Percentiles rank a stretch among this genome's conserved stretches.
phyloP scores from a whole-genome alignment of 2,329 filamentous ascomycete species.

The Pezicula carpinea region DNA sequence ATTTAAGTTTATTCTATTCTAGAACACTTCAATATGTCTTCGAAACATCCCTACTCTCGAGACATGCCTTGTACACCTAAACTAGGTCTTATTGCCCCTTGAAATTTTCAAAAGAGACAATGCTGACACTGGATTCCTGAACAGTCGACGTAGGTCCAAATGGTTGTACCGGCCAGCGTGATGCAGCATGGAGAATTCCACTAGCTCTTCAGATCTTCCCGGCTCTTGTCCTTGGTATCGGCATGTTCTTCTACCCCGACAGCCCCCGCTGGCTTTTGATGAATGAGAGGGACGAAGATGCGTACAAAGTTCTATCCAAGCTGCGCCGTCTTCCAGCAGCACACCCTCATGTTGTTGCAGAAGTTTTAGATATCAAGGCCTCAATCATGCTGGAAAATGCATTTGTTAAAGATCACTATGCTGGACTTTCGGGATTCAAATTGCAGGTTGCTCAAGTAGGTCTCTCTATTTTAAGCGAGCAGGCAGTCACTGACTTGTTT shows the following conservation, averaged over 20 bases:
- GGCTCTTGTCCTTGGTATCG: constrained; percentile 47
- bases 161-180: constrained; percentile 20
- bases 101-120: too few species aligned
- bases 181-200: constrained; percentile 54
- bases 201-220: constrained; percentile 50
- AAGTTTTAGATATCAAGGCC: constrained; percentile 56
- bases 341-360: constrained; percentile 46
- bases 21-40: too few species aligned
- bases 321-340: constrained; percentile 43
- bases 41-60: too few species aligned
- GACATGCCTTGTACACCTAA: too few species aligned
- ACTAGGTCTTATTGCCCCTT: too few species aligned
- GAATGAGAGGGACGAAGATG: constrained; percentile 50
- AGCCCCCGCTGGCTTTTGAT: constrained; percentile 53
- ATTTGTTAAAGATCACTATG: constrained; percentile 44
- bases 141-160: constrained; percentile 16
- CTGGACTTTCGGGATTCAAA: constrained; percentile 20
- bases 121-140: too few species aligned
- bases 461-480: background rate
- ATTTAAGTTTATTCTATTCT: too few species aligned
- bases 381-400: constrained; percentile 54
- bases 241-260: constrained; percentile 57
- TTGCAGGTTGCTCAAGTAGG: constrained; percentile 9
- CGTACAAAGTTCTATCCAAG: constrained; percentile 42
- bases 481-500: background rate